Percentiles rank a stretch among this genome's conserved stretches.
Evolutionary conservation across 2,329 filamentous ascomycete species (phyloP).

Genomic region (Fusarium liriodendri): DNA sequence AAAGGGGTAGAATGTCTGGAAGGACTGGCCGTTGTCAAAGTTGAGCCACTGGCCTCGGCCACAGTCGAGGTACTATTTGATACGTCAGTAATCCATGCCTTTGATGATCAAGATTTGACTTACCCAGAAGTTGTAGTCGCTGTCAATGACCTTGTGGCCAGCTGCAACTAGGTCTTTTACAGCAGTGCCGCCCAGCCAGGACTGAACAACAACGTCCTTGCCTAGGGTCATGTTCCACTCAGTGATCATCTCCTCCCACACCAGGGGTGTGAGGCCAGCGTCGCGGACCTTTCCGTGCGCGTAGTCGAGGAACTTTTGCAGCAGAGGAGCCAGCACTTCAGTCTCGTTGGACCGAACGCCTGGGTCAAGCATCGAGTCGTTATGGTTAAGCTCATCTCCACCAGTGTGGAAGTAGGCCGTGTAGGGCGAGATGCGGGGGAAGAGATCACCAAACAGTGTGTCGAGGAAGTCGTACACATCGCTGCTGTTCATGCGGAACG

Average conservation of each 20-base stretch:
- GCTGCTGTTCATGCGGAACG: slow-evolving; percentile 80
- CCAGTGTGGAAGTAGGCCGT: slow-evolving; percentile 85
- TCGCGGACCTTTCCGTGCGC: slow-evolving; percentile 74
- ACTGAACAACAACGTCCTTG: slow-evolving; percentile 79
- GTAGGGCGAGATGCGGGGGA: slow-evolving; percentile 78
- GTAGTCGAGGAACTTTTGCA: slow-evolving; percentile 81
- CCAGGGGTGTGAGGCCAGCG: slow-evolving; percentile 76
- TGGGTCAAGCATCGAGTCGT: slow-evolving; percentile 74
- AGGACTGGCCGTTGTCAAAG: slow-evolving; percentile 68
- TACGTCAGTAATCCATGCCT: slow-evolving; percentile 39
- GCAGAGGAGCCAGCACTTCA: slow-evolving; percentile 75
- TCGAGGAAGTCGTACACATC: slow-evolving; percentile 78
- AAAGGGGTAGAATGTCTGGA: slow-evolving; percentile 73
- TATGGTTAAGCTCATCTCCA: slow-evolving; percentile 86
- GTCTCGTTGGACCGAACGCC: slow-evolving; percentile 75
- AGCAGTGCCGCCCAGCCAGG: slow-evolving; percentile 76
- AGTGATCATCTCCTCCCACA: slow-evolving; percentile 89
- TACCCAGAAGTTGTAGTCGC: slow-evolving; percentile 83
- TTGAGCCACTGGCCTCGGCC: slow-evolving; percentile 84
- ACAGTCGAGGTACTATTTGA: slow-evolving; percentile 79
- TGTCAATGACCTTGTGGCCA: slow-evolving; percentile 79
- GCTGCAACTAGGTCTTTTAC: slow-evolving; percentile 68
- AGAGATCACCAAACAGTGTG: slow-evolving; percentile 77
- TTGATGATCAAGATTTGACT: too few species aligned
- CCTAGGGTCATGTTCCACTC: slow-evolving; percentile 82